phyloP scores from a whole-genome alignment of 1,139 yeast species.

The Meyerozyma athensensis region DNA sequence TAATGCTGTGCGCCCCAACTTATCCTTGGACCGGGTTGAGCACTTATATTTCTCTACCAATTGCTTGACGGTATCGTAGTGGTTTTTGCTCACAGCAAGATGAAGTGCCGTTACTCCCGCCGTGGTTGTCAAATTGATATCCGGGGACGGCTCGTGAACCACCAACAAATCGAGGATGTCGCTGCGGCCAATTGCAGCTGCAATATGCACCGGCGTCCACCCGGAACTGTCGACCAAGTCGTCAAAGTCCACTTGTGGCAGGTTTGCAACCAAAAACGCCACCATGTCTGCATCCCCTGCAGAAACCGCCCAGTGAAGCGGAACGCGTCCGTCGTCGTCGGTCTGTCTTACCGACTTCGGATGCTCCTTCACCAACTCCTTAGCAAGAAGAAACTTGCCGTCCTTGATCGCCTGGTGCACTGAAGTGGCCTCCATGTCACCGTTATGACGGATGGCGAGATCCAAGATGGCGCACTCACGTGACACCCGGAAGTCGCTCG shows the following conservation, averaged over 20 bases:
- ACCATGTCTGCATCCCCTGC: constrained; percentile 53
- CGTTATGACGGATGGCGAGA: constrained; percentile 5
- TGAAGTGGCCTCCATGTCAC: constrained; percentile 16
- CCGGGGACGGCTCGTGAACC: constrained; percentile 26
- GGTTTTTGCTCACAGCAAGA: constrained; percentile 69
- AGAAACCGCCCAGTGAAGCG: constrained; percentile 89
- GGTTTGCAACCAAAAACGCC: constrained; percentile 42
- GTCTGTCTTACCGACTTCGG: constrained; percentile 41
- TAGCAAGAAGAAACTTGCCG: constrained; percentile 46
- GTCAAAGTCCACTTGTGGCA: constrained; percentile 48
- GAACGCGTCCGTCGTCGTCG: constrained; percentile 77
- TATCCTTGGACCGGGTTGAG: constrained; percentile 62
- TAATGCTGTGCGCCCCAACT: constrained; percentile 59
- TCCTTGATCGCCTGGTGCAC: constrained; percentile 61
- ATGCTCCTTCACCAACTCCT: constrained; percentile 40
- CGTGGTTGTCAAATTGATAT: constrained; percentile 45
- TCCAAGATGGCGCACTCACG: no score
- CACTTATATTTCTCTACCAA: constrained; percentile 52
- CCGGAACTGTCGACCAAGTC: constrained; percentile 69
- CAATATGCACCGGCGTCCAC: constrained; percentile 87
- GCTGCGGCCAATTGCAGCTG: constrained; percentile 66
- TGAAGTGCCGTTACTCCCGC: constrained; percentile 73
- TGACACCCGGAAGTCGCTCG: no score
- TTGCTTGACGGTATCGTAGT: constrained; percentile 46
- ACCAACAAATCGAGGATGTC: constrained; percentile 42